phyloP scores from a whole-genome alignment of 768 basidiomycete species.

The Lyophyllum atratum region DNA sequence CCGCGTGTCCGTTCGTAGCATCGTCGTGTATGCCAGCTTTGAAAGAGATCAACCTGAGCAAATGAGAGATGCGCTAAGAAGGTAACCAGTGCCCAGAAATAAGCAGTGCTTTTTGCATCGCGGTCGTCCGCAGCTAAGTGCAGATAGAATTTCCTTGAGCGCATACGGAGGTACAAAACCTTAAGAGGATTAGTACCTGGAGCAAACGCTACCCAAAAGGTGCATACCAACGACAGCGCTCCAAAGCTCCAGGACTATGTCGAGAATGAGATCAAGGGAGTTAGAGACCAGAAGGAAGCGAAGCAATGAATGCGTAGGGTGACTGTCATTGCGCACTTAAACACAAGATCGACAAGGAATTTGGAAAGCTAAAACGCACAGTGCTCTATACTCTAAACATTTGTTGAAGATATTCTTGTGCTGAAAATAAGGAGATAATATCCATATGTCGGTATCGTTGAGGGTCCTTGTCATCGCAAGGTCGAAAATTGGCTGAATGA shows the following conservation, averaged over 20 bases:
- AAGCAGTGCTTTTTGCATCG: slow-evolving; percentile 46
- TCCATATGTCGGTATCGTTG: slow-evolving; percentile 59
- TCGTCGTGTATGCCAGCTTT: slow-evolving; percentile 66
- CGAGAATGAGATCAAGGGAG: slow-evolving; percentile 67
- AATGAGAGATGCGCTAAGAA: slow-evolving; percentile 68
- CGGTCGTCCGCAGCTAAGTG: slow-evolving; percentile 45
- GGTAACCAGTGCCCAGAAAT: slow-evolving; percentile 58
- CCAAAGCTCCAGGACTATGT: slow-evolving; percentile 60
- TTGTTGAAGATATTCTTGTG: slow-evolving; percentile 71
- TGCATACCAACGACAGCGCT: slow-evolving; percentile 49
- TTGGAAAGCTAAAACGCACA: slow-evolving; percentile 29
- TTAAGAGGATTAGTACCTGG: slow-evolving; percentile 20
- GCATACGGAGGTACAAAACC: slow-evolving; percentile 71
- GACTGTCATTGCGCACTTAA: slow-evolving; percentile 27
- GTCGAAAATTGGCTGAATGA: slow-evolving; percentile 61
- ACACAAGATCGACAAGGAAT: neutral
- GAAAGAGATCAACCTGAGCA: slow-evolving; percentile 64
- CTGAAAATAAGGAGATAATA: slow-evolving; percentile 64
- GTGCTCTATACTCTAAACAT: slow-evolving; percentile 51
- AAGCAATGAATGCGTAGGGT: slow-evolving; percentile 59
- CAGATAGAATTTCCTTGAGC: slow-evolving; percentile 57
- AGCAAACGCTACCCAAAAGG: neutral
- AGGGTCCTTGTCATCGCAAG: slow-evolving; percentile 53
- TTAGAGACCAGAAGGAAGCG: slow-evolving; percentile 66
- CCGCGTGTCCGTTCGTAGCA: slow-evolving; percentile 75